Percentiles rank a stretch among this genome's conserved stretches.
Evolutionary conservation across 1,284 basidiomycete genomes (phyloP).

Genomic region (Sanghuangporus weigelae): DNA sequence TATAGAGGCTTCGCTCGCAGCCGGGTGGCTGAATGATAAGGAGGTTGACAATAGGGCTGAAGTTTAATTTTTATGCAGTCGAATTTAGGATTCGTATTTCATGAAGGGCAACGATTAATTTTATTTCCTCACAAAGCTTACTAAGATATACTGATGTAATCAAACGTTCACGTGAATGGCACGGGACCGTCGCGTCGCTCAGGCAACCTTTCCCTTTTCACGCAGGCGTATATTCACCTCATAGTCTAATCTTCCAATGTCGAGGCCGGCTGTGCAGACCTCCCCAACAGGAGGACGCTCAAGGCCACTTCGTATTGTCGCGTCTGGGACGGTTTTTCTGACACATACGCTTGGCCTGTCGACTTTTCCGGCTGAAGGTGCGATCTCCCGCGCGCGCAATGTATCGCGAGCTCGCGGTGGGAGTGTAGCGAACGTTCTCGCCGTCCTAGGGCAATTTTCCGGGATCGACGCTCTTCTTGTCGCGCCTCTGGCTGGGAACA

Average conservation of each 20-base stretch:
- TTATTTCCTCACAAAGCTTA: too few species aligned
- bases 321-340: slow-evolving; percentile 71
- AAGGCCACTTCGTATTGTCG: slow-evolving; percentile 62
- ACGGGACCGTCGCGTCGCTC: neutral
- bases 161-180: neutral
- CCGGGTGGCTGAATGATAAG: too few species aligned
- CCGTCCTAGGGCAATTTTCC: slow-evolving; percentile 65
- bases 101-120: too few species aligned
- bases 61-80: too few species aligned
- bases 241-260: neutral
- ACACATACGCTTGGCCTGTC: slow-evolving; percentile 64
- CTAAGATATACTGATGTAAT: neutral
- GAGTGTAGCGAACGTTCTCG: slow-evolving; percentile 63
- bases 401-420: slow-evolving; percentile 64
- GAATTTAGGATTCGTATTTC: too few species aligned
- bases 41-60: too few species aligned
- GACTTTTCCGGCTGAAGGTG: slow-evolving; percentile 51
- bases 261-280: neutral
- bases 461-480: slow-evolving; percentile 63
- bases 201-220: neutral
- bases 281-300: neutral
- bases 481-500: slow-evolving; percentile 65
- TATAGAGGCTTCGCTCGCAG: too few species aligned
- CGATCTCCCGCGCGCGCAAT: slow-evolving; percentile 61
- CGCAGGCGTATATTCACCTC: neutral